A percentile compares a stretch with the other conserved stretches of the same genome.
Conservation (phyloP, 352 stramenopile genomes). For the Saprolegnia diclina region DNA sequence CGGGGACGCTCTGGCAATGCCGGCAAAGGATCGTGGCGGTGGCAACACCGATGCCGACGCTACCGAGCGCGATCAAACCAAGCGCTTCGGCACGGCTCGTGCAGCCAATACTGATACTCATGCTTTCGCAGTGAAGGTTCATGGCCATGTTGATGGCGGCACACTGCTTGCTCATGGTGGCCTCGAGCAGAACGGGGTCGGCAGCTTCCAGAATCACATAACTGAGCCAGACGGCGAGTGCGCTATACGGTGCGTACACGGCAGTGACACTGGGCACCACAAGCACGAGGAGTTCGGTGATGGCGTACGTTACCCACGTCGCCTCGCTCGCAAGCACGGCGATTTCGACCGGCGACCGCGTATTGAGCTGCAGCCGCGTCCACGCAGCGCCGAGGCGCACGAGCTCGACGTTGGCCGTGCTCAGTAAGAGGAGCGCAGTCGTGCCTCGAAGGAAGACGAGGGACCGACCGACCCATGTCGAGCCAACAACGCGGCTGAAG, state of each 20-base stretch:
- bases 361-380: background rate
- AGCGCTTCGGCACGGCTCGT: background rate
- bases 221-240: background rate
- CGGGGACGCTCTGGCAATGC: background rate
- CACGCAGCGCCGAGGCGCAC: background rate
- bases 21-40: background rate
- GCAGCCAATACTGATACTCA: background rate
- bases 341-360: background rate
- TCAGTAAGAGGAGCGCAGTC: conserved; percentile 8
- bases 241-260: background rate
- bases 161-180: background rate
- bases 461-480: conserved; percentile 7
- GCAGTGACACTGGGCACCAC: background rate
- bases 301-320: conserved; percentile 13
- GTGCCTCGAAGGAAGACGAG: conserved; percentile 11
- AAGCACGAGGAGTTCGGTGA: conserved; percentile 9
- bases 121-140: background rate
- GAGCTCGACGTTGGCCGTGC: background rate
- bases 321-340: conserved; percentile 5
- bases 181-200: background rate
- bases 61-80: background rate
- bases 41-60: background rate
- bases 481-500: conserved; percentile 7
- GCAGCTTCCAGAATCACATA: background rate
- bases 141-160: background rate